Evolutionary conservation across 768 basidiomycete species (phyloP).

Genomic region (Mycena venus): DNA sequence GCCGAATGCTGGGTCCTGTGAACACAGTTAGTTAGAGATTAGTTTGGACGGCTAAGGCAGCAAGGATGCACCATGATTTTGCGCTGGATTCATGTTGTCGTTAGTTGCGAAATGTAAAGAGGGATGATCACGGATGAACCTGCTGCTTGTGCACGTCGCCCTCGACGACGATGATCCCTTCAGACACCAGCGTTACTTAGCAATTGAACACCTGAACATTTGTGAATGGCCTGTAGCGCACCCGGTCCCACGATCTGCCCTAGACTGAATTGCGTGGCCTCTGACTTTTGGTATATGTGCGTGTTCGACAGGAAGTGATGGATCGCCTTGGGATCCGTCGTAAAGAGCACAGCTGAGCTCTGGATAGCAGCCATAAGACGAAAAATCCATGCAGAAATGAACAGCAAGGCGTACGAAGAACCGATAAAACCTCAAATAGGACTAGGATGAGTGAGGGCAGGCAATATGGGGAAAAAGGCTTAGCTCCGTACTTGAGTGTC

Average conservation of each 20-base stretch:
- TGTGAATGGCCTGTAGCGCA: no score
- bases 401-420: neutral
- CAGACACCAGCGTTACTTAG: neutral
- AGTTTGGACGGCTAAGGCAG: neutral
- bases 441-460: neutral
- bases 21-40: neutral
- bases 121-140: neutral
- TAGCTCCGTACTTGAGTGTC: neutral
- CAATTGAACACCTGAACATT: no score
- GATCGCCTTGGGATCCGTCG: constrained; percentile 17
- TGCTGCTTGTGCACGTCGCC: constrained; percentile 39
- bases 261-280: neutral
- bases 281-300: constrained; percentile 21
- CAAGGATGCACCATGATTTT: constrained; percentile 38
- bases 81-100: constrained; percentile 32
- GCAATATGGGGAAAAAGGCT: neutral
- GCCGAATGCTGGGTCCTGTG: constrained; percentile 77
- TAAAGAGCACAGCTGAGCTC: neutral
- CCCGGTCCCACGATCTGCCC: constrained; percentile 20
- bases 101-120: no score
- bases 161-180: constrained; percentile 52
- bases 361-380: neutral
- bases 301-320: constrained; percentile 20
- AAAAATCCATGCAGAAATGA: neutral
- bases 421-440: neutral